Evolutionary conservation across 2,329 filamentous ascomycete genomes (phyloP), one percentile per base, ranked within the genome.

Genomic region (Uncinocarpus reesii): DNA sequence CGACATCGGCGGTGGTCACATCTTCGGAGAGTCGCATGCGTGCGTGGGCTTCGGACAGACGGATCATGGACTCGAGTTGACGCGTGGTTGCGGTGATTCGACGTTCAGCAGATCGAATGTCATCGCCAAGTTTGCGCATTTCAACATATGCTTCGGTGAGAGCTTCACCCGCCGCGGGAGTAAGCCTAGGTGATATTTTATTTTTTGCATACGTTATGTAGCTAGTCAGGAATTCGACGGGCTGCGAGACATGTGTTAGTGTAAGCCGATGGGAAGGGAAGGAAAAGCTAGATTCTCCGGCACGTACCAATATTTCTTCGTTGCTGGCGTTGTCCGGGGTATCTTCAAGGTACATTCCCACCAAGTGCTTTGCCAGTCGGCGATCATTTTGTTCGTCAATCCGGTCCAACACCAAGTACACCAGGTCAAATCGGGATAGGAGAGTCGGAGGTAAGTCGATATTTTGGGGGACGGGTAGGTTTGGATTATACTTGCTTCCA

Each of bases 21-120:
- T 74, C 78, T 2, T 73, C 65, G 0, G 84, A 79, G 4, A 98
- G 78, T 3, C 92, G 84, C 93, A 98, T 98, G 68, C 95, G 95
- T 42, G 92, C 93, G 67, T 98, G 93, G 0, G 89, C 92, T 71
- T 98, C 92, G 1, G 89, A 73, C 2, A 98, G 83, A 53, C 92
- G 90, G 62, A 98, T 96, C 93, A 98, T 98, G 38, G 84, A 92
- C 70, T 98, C 93, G 4, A 98, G 76, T 68, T 98, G 92, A 62
- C 92, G 80, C 0, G 93, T 98, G 2, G 92, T 98, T 34, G 92
- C 92, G 0, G 92, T 98, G 70, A 98, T 98, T 56, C 92, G 86
- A 66, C 93, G 90, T 67, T 98, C 93, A 2, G 86, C 79, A 2
- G 88, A 78, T 42, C 90, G 86, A 29, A 90, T 83, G 58, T 89